Evolutionary conservation across 1,284 basidiomycete genomes (phyloP), one percentile per base, ranked within the genome.

Genomic region (Pholiota adiposa): DNA sequence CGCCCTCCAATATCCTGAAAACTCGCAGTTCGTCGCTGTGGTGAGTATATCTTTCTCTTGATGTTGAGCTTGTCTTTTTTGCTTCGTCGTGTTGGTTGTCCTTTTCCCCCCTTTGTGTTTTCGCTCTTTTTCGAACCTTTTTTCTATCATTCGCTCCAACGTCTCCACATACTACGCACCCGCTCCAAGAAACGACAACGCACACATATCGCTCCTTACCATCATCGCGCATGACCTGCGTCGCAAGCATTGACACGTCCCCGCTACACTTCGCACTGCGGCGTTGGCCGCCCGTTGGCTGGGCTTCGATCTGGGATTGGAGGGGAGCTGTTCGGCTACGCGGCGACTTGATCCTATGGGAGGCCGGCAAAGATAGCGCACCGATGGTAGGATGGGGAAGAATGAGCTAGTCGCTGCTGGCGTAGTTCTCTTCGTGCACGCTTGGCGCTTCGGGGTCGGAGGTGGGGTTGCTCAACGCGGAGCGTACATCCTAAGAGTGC

Each of bases 11-110:
- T 93, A 83, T 68, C 90, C 91, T 0, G 78, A 75, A 50, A 79
- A 84, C 67, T 88, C 89, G 1, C 84, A 87, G 65, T 87, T 93
- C 61, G 87, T 93, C 21, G 85, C 86, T 1, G 87, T 92, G 68
- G 90, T 92, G 68, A 75, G 89, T 85, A 4, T 7, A 38, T 16
- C 6, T 9, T 38, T 44, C 25, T 53, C 49, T 46, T 43, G 33
- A n/a, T 33, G 6, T n/a, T 38, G 43, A n/a, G n/a, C n/a, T n/a
- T n/a, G n/a, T n/a, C n/a, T n/a, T n/a, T n/a, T 52, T 49, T 19
- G 43, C 33, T 34, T 46, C 49, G 36, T 52, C 16, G 31, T 25
- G n/a, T 31, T 36, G 23, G 25, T 21, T 40, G 49, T 34, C 44
- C 11, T 25, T 41, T 41, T 40, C n/a, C 2, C 16, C 14, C 33